These are phyloP conservation scores for Colletotrichum tamarilloi DNA, from an alignment of 2,329 filamentous ascomycete species.

Conservation along the genomic window DNA sequence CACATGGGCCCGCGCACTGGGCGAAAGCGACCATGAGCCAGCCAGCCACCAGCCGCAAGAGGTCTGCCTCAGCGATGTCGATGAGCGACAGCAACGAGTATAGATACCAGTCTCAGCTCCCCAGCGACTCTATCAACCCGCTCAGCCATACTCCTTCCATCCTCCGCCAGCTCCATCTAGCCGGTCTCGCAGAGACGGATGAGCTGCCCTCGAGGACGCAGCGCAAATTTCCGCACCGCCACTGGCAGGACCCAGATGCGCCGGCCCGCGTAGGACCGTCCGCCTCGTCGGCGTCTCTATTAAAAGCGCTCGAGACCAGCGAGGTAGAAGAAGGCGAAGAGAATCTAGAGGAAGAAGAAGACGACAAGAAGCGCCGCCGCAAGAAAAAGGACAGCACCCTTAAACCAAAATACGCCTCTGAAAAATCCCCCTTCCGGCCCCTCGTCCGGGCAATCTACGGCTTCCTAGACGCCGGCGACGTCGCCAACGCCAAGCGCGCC, in stretches of 20 bases:
- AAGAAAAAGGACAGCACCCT: slow-evolving; percentile 36
- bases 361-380: slow-evolving; percentile 27
- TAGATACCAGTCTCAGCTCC: slow-evolving; percentile 39
- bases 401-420: slow-evolving; percentile 30
- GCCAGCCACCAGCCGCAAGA: slow-evolving; percentile 43
- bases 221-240: slow-evolving; percentile 64
- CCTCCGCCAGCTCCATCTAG: slow-evolving; percentile 63
- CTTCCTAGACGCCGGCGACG: slow-evolving; percentile 77
- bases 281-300: background rate
- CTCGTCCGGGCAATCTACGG: slow-evolving; percentile 71
- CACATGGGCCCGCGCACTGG: background rate
- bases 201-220: slow-evolving; percentile 50
- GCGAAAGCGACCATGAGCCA: slow-evolving; percentile 9
- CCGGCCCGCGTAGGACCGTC: background rate
- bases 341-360: slow-evolving; percentile 25
- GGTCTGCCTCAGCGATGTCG: slow-evolving; percentile 40
- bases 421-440: slow-evolving; percentile 33
- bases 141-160: slow-evolving; percentile 63
- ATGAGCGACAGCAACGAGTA: slow-evolving; percentile 10
- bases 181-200: slow-evolving; percentile 62
- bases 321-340: slow-evolving; percentile 1
- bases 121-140: slow-evolving; percentile 60
- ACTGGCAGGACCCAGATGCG: slow-evolving; percentile 21
- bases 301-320: slow-evolving; percentile 11
- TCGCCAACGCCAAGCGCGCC: slow-evolving; percentile 76